These are phyloP conservation scores for Rhizopus microsporus DNA, from an alignment of 371 early-diverging fungal genomes.

Conservation along the genomic window DNA sequence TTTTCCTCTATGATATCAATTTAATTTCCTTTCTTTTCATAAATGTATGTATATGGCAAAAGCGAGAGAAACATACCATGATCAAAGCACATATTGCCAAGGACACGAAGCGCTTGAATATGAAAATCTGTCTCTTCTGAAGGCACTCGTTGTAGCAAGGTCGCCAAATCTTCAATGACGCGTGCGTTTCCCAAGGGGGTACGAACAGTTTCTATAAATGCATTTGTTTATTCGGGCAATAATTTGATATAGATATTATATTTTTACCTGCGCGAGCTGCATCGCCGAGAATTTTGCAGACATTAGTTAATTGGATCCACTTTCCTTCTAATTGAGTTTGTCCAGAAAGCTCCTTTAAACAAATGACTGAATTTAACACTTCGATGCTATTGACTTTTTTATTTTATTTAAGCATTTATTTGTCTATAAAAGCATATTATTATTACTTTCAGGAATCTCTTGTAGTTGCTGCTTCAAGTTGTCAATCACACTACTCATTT, in stretches of 20 bases:
- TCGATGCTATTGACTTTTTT: not conserved
- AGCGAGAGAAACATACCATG: constrained; percentile 51
- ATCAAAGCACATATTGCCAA: constrained; percentile 81
- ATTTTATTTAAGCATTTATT: not conserved
- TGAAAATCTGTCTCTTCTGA: constrained; percentile 35
- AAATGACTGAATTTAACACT: constrained; percentile 1
- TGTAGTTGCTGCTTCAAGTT: constrained; percentile 14
- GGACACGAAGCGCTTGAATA: constrained; percentile 67
- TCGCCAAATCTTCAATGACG: constrained; percentile 37
- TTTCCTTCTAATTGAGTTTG: constrained; percentile 2
- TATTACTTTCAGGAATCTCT: constrained; percentile 11
- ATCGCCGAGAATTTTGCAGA: constrained; percentile 22
- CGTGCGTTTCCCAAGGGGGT: constrained; percentile 50
- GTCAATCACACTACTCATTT: constrained; percentile 17
- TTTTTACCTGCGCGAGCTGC: constrained; percentile 18
- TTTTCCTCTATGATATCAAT: constrained; percentile 58
- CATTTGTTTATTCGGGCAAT: not conserved
- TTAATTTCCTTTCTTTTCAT: not conserved
- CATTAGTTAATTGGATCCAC: constrained; percentile 9
- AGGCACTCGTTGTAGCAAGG: constrained; percentile 32
- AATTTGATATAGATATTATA: not conserved
- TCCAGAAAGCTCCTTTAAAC: constrained; percentile 11
- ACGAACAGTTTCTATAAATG: constrained; percentile 42
- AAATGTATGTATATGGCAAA: not conserved
- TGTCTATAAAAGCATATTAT: constrained; percentile 1